Evolutionary conservation across 441 rosid species (phyloP).

Genomic region (Dalechampia spathulata): DNA sequence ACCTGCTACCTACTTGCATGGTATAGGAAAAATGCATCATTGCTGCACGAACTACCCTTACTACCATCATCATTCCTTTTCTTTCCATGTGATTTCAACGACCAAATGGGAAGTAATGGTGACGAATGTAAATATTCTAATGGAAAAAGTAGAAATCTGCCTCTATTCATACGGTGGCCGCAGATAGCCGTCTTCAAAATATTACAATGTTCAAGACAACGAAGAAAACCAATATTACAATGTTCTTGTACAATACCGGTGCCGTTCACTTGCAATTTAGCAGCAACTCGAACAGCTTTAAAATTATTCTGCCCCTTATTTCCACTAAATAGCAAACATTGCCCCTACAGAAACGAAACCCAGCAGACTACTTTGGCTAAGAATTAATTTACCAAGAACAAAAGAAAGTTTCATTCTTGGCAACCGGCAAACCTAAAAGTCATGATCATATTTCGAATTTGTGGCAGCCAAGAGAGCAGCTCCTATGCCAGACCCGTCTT

Average conservation of each 20-base stretch:
- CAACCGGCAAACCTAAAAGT: conserved; percentile 19
- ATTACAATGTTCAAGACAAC: no score
- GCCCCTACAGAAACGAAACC: conserved; percentile 4
- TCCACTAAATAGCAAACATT: neutral
- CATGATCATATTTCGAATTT: conserved; percentile 55
- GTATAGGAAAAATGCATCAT: no score
- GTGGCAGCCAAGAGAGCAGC: conserved; percentile 86
- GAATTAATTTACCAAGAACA: neutral
- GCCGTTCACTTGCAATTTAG: conserved; percentile 2
- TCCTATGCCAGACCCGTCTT: conserved; percentile 88
- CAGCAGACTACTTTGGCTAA: neutral
- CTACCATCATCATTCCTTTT: no score
- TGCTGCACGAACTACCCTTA: no score
- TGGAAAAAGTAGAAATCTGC: no score
- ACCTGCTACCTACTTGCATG: no score
- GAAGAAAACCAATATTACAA: neutral
- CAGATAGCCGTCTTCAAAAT: no score
- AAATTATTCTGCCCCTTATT: conserved; percentile 4
- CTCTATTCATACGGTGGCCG: no score
- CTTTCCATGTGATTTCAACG: no score
- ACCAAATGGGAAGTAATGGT: no score
- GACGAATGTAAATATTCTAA: no score
- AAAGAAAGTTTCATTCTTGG: neutral
- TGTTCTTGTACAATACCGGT: conserved; percentile 8
- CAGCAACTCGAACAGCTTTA: neutral